Percentiles rank a stretch among this genome's conserved stretches.
Evolutionary conservation across 2,329 filamentous ascomycete species (phyloP).

Genomic region (Triangularia verruculosa): DNA sequence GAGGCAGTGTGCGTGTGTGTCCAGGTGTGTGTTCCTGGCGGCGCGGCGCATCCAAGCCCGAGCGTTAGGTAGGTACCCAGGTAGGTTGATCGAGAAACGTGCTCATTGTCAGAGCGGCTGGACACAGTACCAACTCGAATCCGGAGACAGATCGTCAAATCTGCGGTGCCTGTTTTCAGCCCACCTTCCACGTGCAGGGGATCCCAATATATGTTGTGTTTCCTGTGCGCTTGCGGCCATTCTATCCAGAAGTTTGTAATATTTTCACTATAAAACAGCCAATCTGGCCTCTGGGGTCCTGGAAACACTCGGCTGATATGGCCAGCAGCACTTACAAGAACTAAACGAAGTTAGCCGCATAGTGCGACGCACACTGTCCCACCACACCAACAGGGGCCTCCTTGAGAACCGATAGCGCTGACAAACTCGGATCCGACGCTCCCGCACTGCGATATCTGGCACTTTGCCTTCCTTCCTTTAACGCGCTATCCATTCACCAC

Average conservation of each 20-base stretch:
- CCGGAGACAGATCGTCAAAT: neutral
- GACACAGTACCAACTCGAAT: neutral
- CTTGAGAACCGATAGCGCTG: constrained; percentile 9
- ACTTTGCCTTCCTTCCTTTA: neutral
- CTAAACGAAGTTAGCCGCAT: constrained; percentile 3
- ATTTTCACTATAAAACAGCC: neutral
- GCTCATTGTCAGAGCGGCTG: constrained; percentile 1
- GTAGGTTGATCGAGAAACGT: constrained; percentile 1
- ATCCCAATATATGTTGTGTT: constrained; percentile 1
- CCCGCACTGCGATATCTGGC: constrained; percentile 17
- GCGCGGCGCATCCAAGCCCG: neutral
- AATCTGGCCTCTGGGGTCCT: neutral
- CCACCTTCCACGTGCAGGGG: constrained; percentile 8
- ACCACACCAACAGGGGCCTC: constrained; percentile 7
- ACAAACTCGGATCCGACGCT: constrained; percentile 22
- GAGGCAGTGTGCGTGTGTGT: too few relatives aligned
- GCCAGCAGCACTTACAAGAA: neutral
- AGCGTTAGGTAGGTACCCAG: neutral
- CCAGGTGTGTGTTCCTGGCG: neutral
- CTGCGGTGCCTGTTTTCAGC: constrained; percentile 2
- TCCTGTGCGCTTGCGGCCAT: neutral
- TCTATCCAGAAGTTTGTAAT: neutral
- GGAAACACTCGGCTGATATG: neutral
- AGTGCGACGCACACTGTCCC: constrained; percentile 11
- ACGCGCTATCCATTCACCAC: neutral